Base-by-base conservation (phyloP, 1,139 yeast genomes). In the Lodderomyces parapsilosis region DNA sequence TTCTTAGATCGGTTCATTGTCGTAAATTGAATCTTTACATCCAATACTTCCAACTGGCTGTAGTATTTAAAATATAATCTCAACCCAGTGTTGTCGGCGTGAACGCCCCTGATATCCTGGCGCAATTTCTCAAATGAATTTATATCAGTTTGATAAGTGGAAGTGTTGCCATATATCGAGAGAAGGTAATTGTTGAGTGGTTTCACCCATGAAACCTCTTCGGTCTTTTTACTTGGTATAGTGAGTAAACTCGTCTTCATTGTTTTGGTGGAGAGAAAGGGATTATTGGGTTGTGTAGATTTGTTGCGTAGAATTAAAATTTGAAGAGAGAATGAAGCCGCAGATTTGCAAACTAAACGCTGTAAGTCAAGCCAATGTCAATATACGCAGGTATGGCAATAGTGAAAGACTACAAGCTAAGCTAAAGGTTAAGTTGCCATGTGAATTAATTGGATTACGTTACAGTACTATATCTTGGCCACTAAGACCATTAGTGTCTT, bases 41-140 rank as follows among this genome's bases (percentile, higher is more conserved):
- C 93, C 40, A 93, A 65, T 15, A 89, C 76, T 56, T 91, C 96
- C 50, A 93, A 61, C 59, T 86, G 95, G 23, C 89, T 87, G 57
- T 84, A 89, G 63, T 93, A 93, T 46, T 78, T 76, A 58, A 79
- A 82, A 49, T 85, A 74, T 41, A 84, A 64, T 50, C 78, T 52
- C 15, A 76, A 66, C 0, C 80, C 78, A 0, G 78, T 70, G 18
- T 58, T 53, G 52, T 80, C 86, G 35, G 78, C 73, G 46, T 72
- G 70, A 4, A 78, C 75, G 30, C 86, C 87, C 27, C 80, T 63
- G 19, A 81, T 67, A 54, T 83, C 88, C 51, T 70, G 78, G 46
- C 96, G 76, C 41, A 85, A 64, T 44, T 80, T 77, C 52, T 83
- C 74, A 51, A 88, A 74, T 10, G 71, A 58, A 27, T 62, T 58